Base-by-base conservation (phyloP, 2,329 filamentous ascomycete species). In the Penicillium sp. region DNA sequence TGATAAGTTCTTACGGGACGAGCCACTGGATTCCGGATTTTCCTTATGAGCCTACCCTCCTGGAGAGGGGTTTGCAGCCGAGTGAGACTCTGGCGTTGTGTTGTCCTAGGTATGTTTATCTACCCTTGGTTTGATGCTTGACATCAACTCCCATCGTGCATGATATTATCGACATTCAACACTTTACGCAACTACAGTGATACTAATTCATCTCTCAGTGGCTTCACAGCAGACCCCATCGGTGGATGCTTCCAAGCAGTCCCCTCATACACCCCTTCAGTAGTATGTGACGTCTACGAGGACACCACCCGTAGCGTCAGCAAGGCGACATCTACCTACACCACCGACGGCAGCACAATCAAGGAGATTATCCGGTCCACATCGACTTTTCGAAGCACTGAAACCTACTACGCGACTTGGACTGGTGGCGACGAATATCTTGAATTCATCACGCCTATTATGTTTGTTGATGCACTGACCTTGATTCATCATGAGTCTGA, bases 81-180 rank as follows among this genome's bases (percentile, higher is more conserved):
- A 49, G 45, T 30, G 45, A 49, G 45, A 49, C 45, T 3, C 15
- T 49, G 45, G 45, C 45, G 24, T 30, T 49, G 45, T 49, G 45
- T 30, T 49, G 45, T 49, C 45, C 45, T n/a, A 30, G 26, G 45
- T 49, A 2, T 5, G 40, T 44, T 19, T 22, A 19, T 30, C 28
- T 30, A 33, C 30, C 2, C 13, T 15, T 37, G 13, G 8, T 1
- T 37, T 15, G 35, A 12, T 37, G 4, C 3, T 37, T 37, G 35
- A 37, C 1, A 4, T 37, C 13, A 1, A 4, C 3, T 37, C 9
- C 4, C 40, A 12, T 5, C 7, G 3, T 42, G 22, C 12, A 45
- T 8, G 22, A 45, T 45, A 45, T 12, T 8, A 6, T 3, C 4
- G 12, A 4, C 24, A 15, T 12, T 26, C 12, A 2, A 26, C 4